A percentile compares a stretch with the other conserved stretches of the same genome.
These are phyloP conservation scores for Naganishia kalamii DNA, from an alignment of 768 basidiomycete genomes.

Conservation along the genomic window DNA sequence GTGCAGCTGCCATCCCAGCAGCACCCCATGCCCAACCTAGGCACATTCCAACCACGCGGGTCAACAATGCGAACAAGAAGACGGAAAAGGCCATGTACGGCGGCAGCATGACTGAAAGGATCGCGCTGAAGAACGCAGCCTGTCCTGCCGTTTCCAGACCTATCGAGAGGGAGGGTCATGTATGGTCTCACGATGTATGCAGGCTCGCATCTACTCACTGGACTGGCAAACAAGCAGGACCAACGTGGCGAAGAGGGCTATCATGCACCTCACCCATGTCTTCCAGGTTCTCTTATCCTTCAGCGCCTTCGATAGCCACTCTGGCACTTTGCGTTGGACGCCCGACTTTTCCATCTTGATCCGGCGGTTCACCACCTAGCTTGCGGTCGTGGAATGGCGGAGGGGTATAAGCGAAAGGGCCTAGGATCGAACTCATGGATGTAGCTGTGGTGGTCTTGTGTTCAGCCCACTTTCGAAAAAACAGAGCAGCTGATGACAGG, in stretches of 20 bases:
- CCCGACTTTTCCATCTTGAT: too few species aligned
- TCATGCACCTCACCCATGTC: slow-evolving; percentile 37
- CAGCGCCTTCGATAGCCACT: slow-evolving; percentile 6
- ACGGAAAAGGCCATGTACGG: slow-evolving; percentile 53
- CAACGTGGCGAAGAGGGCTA: slow-evolving; percentile 35
- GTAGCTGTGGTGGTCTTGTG: too few species aligned
- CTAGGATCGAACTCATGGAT: too few species aligned
- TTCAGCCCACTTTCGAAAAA: too few species aligned
- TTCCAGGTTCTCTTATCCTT: slow-evolving; percentile 37
- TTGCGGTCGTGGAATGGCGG: too few species aligned
- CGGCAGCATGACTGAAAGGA: slow-evolving; percentile 49
- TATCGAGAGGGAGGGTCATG: slow-evolving; percentile 10
- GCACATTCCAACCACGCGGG: slow-evolving; percentile 51
- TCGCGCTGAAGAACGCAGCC: slow-evolving; percentile 51
- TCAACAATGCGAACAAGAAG: slow-evolving; percentile 52
- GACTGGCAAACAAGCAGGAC: slow-evolving; percentile 36
- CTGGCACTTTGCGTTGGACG: slow-evolving; percentile 18
- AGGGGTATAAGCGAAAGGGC: too few species aligned
- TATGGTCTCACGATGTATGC: neutral
- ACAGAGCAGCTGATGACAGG: too few species aligned
- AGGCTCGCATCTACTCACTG: slow-evolving; percentile 26
- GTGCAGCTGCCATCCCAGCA: slow-evolving; percentile 55
- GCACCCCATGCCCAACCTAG: slow-evolving; percentile 57
- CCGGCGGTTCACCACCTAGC: too few species aligned
- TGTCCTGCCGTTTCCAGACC: slow-evolving; percentile 33